These are phyloP conservation scores for Ceratocystis cacaofunesta DNA, from an alignment of 2,329 filamentous ascomycete species.

Conservation along the genomic window DNA sequence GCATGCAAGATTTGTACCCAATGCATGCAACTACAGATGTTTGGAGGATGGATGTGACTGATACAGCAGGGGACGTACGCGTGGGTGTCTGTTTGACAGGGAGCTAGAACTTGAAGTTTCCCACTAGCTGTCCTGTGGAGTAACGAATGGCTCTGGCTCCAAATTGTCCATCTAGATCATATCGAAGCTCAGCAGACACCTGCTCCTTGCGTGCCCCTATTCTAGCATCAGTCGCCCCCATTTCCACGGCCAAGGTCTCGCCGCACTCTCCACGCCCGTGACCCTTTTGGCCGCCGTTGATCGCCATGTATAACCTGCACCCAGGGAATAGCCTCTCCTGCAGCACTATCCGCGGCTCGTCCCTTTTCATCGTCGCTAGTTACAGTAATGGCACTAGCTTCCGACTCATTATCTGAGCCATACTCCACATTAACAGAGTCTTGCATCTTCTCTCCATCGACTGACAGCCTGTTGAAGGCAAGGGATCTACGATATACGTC, in stretches of 20 bases:
- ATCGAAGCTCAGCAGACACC: not conserved
- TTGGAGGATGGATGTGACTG: not conserved
- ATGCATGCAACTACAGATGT: not conserved
- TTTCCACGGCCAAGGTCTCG: slow-evolving; percentile 40
- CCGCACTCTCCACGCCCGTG: slow-evolving; percentile 47
- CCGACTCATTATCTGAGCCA: slow-evolving; percentile 21
- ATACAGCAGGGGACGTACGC: not conserved
- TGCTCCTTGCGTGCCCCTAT: not conserved
- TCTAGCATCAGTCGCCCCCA: slow-evolving; percentile 16
- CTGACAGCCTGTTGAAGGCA: slow-evolving; percentile 5
- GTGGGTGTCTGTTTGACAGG: not conserved
- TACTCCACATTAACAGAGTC: slow-evolving; percentile 19
- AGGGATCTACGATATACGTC: slow-evolving; percentile 34
- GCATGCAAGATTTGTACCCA: slow-evolving; percentile 2
- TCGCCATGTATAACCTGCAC: slow-evolving; percentile 42
- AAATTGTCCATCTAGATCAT: not conserved
- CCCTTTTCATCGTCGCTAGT: slow-evolving; percentile 18
- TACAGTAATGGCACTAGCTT: slow-evolving; percentile 25
- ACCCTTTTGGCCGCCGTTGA: slow-evolving; percentile 41
- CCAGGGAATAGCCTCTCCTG: slow-evolving; percentile 36
- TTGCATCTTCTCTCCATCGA: slow-evolving; percentile 17
- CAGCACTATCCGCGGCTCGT: slow-evolving; percentile 7
- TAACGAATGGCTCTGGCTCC: too few relatives aligned
- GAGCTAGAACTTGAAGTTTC: not conserved
- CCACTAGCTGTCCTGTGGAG: too few relatives aligned